Evolutionary conservation across 805 yeast species (phyloP).

Genomic region (Hanseniaspora singularis): DNA sequence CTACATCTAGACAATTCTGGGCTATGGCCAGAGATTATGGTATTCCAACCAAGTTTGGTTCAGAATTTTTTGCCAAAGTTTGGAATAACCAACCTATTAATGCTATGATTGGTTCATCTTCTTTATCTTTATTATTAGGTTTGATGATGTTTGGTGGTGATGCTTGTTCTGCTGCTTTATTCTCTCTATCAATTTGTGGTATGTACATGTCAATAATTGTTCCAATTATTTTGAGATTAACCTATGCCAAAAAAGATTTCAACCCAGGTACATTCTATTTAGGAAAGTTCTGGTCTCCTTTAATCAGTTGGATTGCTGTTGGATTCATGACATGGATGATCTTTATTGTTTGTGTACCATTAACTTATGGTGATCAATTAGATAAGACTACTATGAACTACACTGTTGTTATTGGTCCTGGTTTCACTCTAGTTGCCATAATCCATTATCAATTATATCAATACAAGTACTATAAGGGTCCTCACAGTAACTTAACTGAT

Average conservation of each 20-base stretch:
- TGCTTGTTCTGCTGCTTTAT: conserved; percentile 35
- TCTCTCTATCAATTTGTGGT: conserved; percentile 32
- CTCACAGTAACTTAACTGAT: conserved; percentile 27
- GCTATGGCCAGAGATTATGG: conserved; percentile 70
- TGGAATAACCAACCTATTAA: conserved; percentile 50
- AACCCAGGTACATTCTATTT: conserved; percentile 53
- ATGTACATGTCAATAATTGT: conserved; percentile 32
- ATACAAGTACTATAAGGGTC: conserved; percentile 47
- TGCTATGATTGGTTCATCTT: conserved; percentile 38
- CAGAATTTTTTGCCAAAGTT: conserved; percentile 42
- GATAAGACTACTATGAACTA: conserved; percentile 48
- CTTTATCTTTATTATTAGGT: conserved; percentile 30
- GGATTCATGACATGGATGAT: conserved; percentile 42
- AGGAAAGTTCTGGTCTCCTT: conserved; percentile 39
- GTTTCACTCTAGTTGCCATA: conserved; percentile 44
- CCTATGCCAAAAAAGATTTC: conserved; percentile 39
- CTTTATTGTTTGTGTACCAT: conserved; percentile 50
- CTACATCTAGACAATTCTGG: conserved; percentile 51
- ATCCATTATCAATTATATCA: conserved; percentile 43
- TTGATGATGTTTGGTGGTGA: conserved; percentile 32
- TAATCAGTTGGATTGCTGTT: conserved; percentile 37
- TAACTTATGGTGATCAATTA: conserved; percentile 22
- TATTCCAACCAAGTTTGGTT: conserved; percentile 43
- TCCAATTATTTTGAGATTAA: conserved; percentile 29
- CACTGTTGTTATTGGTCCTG: conserved; percentile 51